Evolutionary conservation across 352 stramenopile species (phyloP), one percentile per base, ranked within the genome.

Genomic region (Hyaloperonospora arabidopsidis): DNA sequence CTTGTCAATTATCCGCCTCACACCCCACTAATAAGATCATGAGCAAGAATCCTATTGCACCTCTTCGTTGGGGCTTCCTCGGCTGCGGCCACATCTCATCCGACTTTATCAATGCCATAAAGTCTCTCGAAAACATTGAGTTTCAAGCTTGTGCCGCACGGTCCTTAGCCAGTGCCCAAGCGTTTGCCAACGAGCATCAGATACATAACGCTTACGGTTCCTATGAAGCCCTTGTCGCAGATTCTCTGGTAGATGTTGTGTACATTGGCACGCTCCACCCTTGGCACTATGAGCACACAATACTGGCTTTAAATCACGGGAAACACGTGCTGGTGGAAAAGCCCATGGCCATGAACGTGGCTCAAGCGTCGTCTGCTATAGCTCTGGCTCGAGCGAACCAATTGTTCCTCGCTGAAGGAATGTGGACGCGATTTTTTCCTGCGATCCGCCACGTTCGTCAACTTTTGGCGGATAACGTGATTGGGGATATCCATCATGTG

Each of bases 251-350:
- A 5, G 85, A 97, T 43, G 83, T 96, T 47, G 76, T 97, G n/a
- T 97, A 97, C 71, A 79, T 97, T 41, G 89, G 86, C 32, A 97
- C 90, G 43, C 55, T 97, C 15, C 87, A 97, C 65, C 75, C 80
- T 10, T 80, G 79, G 53, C 88, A 97, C 59, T 83, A 79, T 49
- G 67, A 79, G 23, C 79, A 93, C 56, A 74, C 83, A 10, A 63
- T 84, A 35, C 49, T 90, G 50, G 91, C 84, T 18, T 59, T 97
- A 0, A 59, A 71, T 15, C 74, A 87, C 49, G 75, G 76, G 49
- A 97, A 97, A 63, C 89, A 97, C 67, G 84, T 96, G 17, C 62
- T 97, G 8, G 76, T 97, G 39, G 92, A 97, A 63, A 97, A 97
- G 61, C 92, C 89, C 7, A 93, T 97, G 74, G 75, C 81, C 6